Conservation (phyloP, 495 filamentous ascomycete species). For the Penicillium dipodomyicola region DNA sequence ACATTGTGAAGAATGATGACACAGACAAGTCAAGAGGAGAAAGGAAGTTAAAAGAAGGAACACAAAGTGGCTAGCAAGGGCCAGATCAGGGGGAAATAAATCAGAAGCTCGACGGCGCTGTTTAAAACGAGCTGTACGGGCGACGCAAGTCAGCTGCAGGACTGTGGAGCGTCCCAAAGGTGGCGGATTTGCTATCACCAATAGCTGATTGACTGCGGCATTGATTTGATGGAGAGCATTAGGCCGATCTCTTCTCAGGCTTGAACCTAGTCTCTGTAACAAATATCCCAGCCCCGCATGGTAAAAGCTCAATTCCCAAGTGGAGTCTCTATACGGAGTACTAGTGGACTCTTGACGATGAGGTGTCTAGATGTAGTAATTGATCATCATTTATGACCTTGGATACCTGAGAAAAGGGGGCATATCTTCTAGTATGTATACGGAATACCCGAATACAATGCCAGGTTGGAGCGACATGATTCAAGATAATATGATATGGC, state of each 20-base stretch:
- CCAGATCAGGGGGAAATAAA: slow-evolving; percentile 15
- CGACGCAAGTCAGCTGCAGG: slow-evolving; percentile 28
- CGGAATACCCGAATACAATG: too few relatives aligned
- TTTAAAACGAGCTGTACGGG: slow-evolving; percentile 31
- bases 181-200: slow-evolving; percentile 37
- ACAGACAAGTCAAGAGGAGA: slow-evolving; percentile 15
- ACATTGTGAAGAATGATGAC: slow-evolving; percentile 34
- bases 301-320: slow-evolving; percentile 21
- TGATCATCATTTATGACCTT: slow-evolving; percentile 20
- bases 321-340: slow-evolving; percentile 7
- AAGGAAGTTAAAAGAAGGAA: slow-evolving; percentile 9
- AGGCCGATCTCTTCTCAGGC: slow-evolving; percentile 19
- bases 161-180: slow-evolving; percentile 27
- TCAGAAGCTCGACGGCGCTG: slow-evolving; percentile 10
- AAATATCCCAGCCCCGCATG: slow-evolving; percentile 23
- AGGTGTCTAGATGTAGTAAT: slow-evolving; percentile 22
- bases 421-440: neutral
- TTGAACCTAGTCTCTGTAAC: slow-evolving; percentile 10
- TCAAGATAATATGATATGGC: neutral
- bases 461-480: neutral
- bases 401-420: slow-evolving; percentile 17
- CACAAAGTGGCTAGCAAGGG: slow-evolving; percentile 17
- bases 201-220: slow-evolving; percentile 32
- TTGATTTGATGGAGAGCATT: slow-evolving; percentile 13
- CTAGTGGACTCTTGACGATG: slow-evolving; percentile 15